Percentiles rank a stretch among this genome's conserved stretches.
phyloP scores from a whole-genome alignment of 2,329 filamentous ascomycete genomes.

The Clonostachys rhizophaga region DNA sequence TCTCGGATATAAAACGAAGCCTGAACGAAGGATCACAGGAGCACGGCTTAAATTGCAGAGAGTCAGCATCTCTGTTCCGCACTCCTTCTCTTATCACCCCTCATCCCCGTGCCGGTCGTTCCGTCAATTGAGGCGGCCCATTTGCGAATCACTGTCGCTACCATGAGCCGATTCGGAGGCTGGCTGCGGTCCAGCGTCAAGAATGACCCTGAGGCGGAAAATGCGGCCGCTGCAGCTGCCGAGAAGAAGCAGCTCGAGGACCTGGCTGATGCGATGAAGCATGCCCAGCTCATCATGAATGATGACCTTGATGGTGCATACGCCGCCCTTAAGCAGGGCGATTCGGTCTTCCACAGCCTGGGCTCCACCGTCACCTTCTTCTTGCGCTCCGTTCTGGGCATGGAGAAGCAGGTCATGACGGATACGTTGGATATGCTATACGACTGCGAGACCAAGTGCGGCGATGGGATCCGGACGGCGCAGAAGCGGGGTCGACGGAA shows the following conservation, averaged over 20 bases:
- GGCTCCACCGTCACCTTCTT: slow-evolving; percentile 80
- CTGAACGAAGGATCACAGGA: too few relatives aligned
- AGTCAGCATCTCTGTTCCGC: neutral
- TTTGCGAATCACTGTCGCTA: slow-evolving; percentile 2
- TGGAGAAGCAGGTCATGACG: slow-evolving; percentile 87
- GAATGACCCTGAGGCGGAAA: slow-evolving; percentile 19
- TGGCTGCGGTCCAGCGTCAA: slow-evolving; percentile 44
- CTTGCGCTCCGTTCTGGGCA: slow-evolving; percentile 79
- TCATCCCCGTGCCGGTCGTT: neutral
- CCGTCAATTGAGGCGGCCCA: too few relatives aligned
- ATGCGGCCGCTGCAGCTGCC: slow-evolving; percentile 14
- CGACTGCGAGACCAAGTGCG: slow-evolving; percentile 72
- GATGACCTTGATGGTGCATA: slow-evolving; percentile 88
- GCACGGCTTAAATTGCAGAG: too few relatives aligned
- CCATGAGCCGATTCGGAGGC: slow-evolving; percentile 42
- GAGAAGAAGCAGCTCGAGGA: slow-evolving; percentile 42
- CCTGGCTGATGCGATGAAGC: slow-evolving; percentile 56
- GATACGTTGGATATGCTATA: slow-evolving; percentile 70
- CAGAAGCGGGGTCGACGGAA: slow-evolving; percentile 50
- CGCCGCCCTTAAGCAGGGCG: slow-evolving; percentile 62
- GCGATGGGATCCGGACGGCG: slow-evolving; percentile 70
- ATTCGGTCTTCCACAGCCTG: slow-evolving; percentile 84
- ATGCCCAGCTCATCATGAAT: slow-evolving; percentile 73
- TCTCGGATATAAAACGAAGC: too few relatives aligned
- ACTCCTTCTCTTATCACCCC: neutral